A percentile compares a stretch with the other conserved stretches of the same genome.
Conservation (phyloP, 352 stramenopile species). For the Phytophthora sp. region DNA sequence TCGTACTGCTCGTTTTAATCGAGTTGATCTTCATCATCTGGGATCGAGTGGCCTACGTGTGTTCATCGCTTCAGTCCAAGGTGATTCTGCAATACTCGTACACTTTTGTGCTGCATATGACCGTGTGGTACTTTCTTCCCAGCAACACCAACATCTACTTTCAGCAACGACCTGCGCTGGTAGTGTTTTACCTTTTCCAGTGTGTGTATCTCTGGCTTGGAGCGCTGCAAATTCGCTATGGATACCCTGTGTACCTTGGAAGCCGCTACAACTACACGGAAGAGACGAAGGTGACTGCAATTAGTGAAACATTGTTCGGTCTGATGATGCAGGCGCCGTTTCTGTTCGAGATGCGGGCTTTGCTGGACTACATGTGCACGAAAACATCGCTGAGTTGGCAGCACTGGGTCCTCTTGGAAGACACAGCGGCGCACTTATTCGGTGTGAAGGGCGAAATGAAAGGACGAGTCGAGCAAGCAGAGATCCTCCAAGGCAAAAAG, state of each 20-base stretch:
- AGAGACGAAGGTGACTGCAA: conserved; percentile 48
- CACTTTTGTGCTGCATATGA: conserved; percentile 70
- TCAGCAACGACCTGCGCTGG: conserved; percentile 65
- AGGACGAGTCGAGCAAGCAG: conserved; percentile 60
- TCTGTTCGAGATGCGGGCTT: conserved; percentile 87
- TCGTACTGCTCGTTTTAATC: conserved; percentile 84
- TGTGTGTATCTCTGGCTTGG: conserved; percentile 80
- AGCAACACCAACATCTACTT: conserved; percentile 83
- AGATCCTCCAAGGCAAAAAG: conserved; percentile 81
- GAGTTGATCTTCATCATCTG: conserved; percentile 86
- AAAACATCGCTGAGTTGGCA: conserved; percentile 83
- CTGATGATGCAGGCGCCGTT: conserved; percentile 85
- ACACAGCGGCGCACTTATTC: conserved; percentile 82
- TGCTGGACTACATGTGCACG: conserved; percentile 89
- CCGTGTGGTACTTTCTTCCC: conserved; percentile 80
- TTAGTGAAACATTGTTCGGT: conserved; percentile 71
- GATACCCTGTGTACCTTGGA: conserved; percentile 84
- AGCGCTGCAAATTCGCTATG: conserved; percentile 85
- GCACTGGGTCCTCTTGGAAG: conserved; percentile 87
- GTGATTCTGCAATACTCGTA: conserved; percentile 82
- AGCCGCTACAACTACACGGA: conserved; percentile 80
- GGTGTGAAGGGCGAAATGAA: conserved; percentile 84
- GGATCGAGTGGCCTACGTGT: conserved; percentile 86
- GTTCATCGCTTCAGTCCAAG: conserved; percentile 74
- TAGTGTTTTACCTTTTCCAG: conserved; percentile 85